Percentiles rank a stretch among this genome's conserved stretches.
These are phyloP conservation scores for Chlorophyllum brunneum DNA, from an alignment of 768 basidiomycete genomes.

Conservation along the genomic window DNA sequence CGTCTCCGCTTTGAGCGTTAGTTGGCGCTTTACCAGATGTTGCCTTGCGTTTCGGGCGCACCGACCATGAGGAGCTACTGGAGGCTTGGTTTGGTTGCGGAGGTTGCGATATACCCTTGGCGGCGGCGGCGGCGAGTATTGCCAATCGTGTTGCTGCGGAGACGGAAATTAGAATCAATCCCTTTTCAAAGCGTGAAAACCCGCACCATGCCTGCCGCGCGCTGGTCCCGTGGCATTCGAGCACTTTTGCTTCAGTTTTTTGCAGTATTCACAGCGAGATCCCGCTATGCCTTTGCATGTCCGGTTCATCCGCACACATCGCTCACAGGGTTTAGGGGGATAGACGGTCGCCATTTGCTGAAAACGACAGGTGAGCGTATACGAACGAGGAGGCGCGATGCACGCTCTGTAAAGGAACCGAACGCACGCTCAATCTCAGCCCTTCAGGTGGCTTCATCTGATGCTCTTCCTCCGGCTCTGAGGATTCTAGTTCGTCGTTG, in stretches of 20 bases:
- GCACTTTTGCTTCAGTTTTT: conserved; percentile 42
- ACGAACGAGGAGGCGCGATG: conserved; percentile 6
- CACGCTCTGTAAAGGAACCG: background rate
- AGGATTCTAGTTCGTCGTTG: conserved; percentile 22
- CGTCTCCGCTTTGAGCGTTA: conserved; percentile 23
- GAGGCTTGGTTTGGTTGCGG: conserved; percentile 5
- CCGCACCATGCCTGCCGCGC: conserved; percentile 35
- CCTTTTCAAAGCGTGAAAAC: background rate
- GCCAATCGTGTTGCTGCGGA: conserved; percentile 19
- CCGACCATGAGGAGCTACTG: conserved; percentile 5
- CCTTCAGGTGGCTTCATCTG: conserved; percentile 21
- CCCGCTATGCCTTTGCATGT: conserved; percentile 39
- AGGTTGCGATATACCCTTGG: conserved; percentile 17
- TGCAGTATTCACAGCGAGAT: conserved; percentile 44
- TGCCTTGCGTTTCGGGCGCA: conserved; percentile 25
- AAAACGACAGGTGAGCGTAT: conserved; percentile 9
- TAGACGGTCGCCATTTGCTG: conserved; percentile 24
- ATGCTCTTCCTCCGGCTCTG: conserved; percentile 7
- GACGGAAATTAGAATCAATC: conserved; percentile 18
- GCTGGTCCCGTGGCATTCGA: conserved; percentile 42
- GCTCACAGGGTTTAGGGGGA: conserved; percentile 40
- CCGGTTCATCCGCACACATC: conserved; percentile 39
- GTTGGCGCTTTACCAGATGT: conserved; percentile 18
- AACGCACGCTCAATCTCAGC: conserved; percentile 14
- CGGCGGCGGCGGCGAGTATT: conserved; percentile 18